Conservation (phyloP, 2,329 filamentous ascomycete genomes). For the Cordyceps pruinosa region DNA sequence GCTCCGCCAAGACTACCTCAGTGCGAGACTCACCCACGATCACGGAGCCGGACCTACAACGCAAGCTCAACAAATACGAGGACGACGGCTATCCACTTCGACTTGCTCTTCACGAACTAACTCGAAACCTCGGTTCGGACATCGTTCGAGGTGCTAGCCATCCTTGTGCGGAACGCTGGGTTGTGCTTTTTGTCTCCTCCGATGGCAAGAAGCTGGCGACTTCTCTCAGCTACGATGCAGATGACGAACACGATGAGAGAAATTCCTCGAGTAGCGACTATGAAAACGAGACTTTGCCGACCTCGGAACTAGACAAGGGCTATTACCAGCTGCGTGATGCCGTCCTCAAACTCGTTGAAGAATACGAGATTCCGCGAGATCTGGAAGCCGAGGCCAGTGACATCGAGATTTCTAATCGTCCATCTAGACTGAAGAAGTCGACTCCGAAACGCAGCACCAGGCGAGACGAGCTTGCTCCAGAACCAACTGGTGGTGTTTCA, state of each 20-base stretch:
- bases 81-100: constrained; percentile 61
- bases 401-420: constrained; percentile 65
- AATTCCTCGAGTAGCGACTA: constrained; percentile 48
- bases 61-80: constrained; percentile 46
- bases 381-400: constrained; percentile 52
- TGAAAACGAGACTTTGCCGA: constrained; percentile 54
- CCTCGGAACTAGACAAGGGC: constrained; percentile 64
- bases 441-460: constrained; percentile 45
- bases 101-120: constrained; percentile 64
- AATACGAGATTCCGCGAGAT: constrained; percentile 70
- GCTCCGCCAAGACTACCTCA: constrained; percentile 41
- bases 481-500: constrained; percentile 6
- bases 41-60: constrained; percentile 36
- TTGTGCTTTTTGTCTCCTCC: constrained; percentile 69
- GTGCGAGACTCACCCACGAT: constrained; percentile 49
- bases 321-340: constrained; percentile 76
- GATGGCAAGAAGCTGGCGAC: constrained; percentile 64
- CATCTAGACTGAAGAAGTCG: constrained; percentile 53
- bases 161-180: constrained; percentile 77
- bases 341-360: constrained; percentile 71
- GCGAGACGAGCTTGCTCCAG: neutral
- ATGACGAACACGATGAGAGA: constrained; percentile 58
- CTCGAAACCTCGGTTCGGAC: constrained; percentile 56
- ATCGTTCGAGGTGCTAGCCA: constrained; percentile 62
- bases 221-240: constrained; percentile 66